Percentiles rank a stretch among this genome's conserved stretches.
Evolutionary conservation across 108 stramenopile genomes (phyloP).

Genomic region (Fistulifera pelliculosa): DNA sequence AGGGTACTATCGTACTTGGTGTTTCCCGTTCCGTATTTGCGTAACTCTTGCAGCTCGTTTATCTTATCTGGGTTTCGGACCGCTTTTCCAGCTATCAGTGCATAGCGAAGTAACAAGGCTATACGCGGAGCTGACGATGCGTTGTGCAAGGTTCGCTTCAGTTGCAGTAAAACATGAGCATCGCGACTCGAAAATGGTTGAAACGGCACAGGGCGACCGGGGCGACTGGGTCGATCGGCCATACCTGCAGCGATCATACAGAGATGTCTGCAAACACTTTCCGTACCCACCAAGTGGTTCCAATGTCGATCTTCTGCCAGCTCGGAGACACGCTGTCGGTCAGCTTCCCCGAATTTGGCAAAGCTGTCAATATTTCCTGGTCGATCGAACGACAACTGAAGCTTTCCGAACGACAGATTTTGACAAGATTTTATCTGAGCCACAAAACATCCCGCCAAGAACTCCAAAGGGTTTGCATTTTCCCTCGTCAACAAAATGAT

Average conservation of each 20-base stretch:
- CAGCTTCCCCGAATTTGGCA: not conserved
- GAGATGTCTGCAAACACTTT: conserved; percentile 27
- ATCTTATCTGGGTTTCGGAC: conserved; percentile 47
- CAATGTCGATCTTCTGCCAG: conserved; percentile 1
- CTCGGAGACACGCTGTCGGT: conserved; percentile 7
- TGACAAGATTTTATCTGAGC: not conserved
- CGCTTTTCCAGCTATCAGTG: conserved; percentile 61
- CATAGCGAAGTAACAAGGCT: conserved; percentile 35
- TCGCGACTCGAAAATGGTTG: conserved; percentile 72
- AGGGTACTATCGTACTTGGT: not conserved
- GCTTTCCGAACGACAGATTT: not conserved
- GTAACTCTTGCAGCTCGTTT: conserved; percentile 36
- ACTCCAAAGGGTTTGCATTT: not conserved
- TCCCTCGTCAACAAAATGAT: conserved; percentile 20
- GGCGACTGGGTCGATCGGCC: conserved; percentile 48
- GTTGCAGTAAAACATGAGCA: conserved; percentile 69
- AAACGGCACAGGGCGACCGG: conserved; percentile 55
- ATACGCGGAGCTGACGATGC: not conserved
- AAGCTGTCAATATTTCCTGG: not conserved
- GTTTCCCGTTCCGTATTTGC: conserved; percentile 42
- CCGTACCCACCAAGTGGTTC: conserved; percentile 6
- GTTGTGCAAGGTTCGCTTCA: conserved; percentile 63
- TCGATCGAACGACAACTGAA: not conserved
- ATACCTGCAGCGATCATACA: conserved; percentile 52
- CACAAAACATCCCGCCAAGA: not conserved